Evolutionary conservation across 805 yeast species (phyloP), one percentile per base, ranked within the genome.

Genomic region (Priceomyces carsonii): DNA sequence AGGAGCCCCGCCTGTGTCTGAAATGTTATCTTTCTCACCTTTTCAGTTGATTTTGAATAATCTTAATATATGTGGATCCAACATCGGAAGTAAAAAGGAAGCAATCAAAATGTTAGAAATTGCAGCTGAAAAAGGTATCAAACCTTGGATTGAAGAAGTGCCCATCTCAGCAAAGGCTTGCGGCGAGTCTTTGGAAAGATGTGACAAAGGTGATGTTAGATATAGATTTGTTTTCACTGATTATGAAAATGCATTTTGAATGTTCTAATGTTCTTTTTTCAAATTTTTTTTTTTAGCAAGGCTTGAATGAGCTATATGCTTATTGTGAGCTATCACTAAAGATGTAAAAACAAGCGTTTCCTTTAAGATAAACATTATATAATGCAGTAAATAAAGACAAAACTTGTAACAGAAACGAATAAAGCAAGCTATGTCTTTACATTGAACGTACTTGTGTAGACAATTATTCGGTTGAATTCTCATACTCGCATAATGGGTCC

Each of bases 221-320:
- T 82, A 80, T 57, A 73, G 88, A 66, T 78, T 76, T 50, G 80
- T 81, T 7, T 63, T 82, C 44, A 71, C 75, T 37, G 77, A 75
- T 14, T 79, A 63, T 57, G 76, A 77, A 47, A 63, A 73, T 49
- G 32, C 12, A n/a, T 4, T 3, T 3, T n/a, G n/a, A n/a, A n/a
- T n/a, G n/a, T n/a, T n/a, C n/a, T n/a, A n/a, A n/a, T n/a, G n/a
- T n/a, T n/a, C n/a, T n/a, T n/a, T n/a, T n/a, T n/a, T n/a, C n/a
- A n/a, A n/a, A n/a, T n/a, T n/a, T n/a, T n/a, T n/a, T n/a, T n/a
- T n/a, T n/a, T n/a, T n/a, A n/a, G n/a, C n/a, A n/a, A n/a, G n/a
- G n/a, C n/a, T n/a, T n/a, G n/a, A n/a, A n/a, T n/a, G n/a, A n/a
- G n/a, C n/a, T n/a, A n/a, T n/a, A n/a, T n/a, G n/a, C n/a, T n/a